Base-by-base conservation (phyloP, 1,139 yeast genomes). In the Debaryomyces coudertii region DNA sequence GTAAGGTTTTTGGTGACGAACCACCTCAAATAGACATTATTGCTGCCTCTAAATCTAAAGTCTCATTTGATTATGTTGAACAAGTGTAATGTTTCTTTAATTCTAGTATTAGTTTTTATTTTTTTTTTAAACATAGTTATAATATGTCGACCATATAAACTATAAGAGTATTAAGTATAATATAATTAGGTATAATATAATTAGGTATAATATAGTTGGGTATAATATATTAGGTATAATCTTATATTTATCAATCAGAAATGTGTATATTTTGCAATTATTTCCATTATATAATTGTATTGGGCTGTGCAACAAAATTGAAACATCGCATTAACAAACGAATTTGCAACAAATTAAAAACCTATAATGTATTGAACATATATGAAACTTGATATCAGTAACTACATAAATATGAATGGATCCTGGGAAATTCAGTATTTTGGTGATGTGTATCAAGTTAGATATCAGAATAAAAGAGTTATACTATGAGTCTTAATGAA, bases 1-100 rank as follows among this genome's bases (percentile, higher is more conserved):
- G 79, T 5, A 65, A 66, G 48, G 73, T 76, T 16, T 76, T 76
- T 53, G 80, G 78, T 44, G 78, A 69, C 46, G 67, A 67, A 40
- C 53, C 58, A 16, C 50, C 47, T 23, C 54, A 56, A 22, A 43
- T 51, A 18, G 37, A 39, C 11, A 22, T 16, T 9, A 14, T 36
- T 23, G 29, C 43, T 1, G 33, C 12, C 7, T 20, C 33, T 18
- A 16, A 43, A 20, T 43, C 46, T 29, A 44, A 50, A 31, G 29
- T 39, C 22, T 46, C 47, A 9, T 43, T 47, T 24, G 51, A 49
- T 27, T 50, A 47, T 27, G 38, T 40, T 31, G 54, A 49, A 43
- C n/a, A 31, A 11, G 53, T 47, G 14, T 46, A 43, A 25, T 22
- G 14, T 11, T 3, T 4, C 9, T 20, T 28, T 42, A 11, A 29